A percentile compares a stretch with the other conserved stretches of the same genome.
Evolutionary conservation across 495 filamentous ascomycete genomes (phyloP).

Genomic region (Penicillium longicatenatum): DNA sequence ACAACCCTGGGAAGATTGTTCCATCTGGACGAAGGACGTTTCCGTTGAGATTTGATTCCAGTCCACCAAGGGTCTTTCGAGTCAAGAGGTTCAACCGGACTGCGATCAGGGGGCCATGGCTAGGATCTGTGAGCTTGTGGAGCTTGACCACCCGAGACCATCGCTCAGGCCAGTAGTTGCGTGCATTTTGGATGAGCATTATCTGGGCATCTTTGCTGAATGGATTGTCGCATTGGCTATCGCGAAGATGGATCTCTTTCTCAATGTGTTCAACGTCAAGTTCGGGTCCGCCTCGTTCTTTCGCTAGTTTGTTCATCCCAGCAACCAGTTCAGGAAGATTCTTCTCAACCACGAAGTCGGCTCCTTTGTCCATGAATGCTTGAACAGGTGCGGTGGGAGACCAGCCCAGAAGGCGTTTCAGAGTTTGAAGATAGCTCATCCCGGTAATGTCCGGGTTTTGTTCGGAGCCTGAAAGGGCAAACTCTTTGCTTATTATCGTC

Average conservation of each 20-base stretch:
- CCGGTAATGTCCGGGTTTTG: constrained; percentile 11
- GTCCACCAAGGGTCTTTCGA: constrained; percentile 5
- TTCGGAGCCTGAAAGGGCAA: constrained; percentile 8
- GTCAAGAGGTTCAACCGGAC: constrained; percentile 8
- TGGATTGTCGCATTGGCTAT: constrained; percentile 3
- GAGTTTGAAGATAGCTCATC: constrained; percentile 1
- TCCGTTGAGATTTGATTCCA: constrained; percentile 4
- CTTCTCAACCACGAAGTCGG: constrained; percentile 2
- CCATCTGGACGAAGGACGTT: constrained; percentile 8
- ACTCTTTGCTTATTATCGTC: constrained; percentile 3
- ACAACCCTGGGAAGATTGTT: constrained; percentile 2
- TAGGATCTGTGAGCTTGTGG: constrained; percentile 2
- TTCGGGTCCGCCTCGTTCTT: constrained; percentile 4
- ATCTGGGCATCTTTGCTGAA: constrained; percentile 11
- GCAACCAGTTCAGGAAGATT: constrained; percentile 2
- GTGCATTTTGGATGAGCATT: constrained; percentile 6
- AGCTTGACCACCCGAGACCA: constrained; percentile 6
- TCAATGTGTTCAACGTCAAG: constrained; percentile 1
- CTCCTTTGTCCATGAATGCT: constrained; percentile 9
- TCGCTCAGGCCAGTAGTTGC: constrained; percentile 7
- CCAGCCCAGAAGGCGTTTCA: constrained; percentile 4
- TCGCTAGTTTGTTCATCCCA: constrained; percentile 8
- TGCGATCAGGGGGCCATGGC: constrained; percentile 2
- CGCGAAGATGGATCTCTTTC: constrained; percentile 1
- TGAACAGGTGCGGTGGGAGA: constrained; percentile 3